Conservation (phyloP, 2,329 filamentous ascomycete species). For the Calonectria montana region DNA sequence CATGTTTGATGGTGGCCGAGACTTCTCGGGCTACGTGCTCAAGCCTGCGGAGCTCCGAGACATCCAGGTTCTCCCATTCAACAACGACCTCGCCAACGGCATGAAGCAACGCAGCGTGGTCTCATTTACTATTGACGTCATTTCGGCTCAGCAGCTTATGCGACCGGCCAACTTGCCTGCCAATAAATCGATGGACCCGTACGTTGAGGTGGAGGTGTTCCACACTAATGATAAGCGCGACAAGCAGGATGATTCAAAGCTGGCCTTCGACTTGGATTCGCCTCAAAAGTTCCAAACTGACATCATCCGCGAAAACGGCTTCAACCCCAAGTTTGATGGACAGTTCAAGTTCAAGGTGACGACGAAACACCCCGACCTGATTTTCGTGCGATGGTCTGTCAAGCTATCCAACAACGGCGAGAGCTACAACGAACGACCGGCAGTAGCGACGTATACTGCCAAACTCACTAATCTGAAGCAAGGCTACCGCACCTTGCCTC, state of each 20-base stretch:
- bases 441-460: conserved; percentile 90
- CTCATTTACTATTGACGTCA: conserved; percentile 85
- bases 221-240: conserved; percentile 94
- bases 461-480: conserved; percentile 91
- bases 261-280: conserved; percentile 58
- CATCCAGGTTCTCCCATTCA: conserved; percentile 68
- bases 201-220: conserved; percentile 94
- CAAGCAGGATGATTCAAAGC: conserved; percentile 77
- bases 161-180: conserved; percentile 79
- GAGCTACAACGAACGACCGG: conserved; percentile 67
- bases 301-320: conserved; percentile 88
- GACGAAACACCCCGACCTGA: conserved; percentile 93
- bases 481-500: conserved; percentile 91
- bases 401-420: conserved; percentile 86
- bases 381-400: conserved; percentile 94
- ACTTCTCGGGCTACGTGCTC: conserved; percentile 90
- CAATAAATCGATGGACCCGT: conserved; percentile 85
- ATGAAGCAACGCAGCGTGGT: conserved; percentile 86
- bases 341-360: conserved; percentile 83
- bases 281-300: conserved; percentile 84
- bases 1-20: conserved; percentile 93
- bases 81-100: conserved; percentile 62
- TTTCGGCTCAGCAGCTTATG: conserved; percentile 95
- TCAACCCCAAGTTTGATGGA: conserved; percentile 89
- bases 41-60: conserved; percentile 89